Conservation (phyloP, 805 yeast species). For the Cyberlindnera mycetangii region DNA sequence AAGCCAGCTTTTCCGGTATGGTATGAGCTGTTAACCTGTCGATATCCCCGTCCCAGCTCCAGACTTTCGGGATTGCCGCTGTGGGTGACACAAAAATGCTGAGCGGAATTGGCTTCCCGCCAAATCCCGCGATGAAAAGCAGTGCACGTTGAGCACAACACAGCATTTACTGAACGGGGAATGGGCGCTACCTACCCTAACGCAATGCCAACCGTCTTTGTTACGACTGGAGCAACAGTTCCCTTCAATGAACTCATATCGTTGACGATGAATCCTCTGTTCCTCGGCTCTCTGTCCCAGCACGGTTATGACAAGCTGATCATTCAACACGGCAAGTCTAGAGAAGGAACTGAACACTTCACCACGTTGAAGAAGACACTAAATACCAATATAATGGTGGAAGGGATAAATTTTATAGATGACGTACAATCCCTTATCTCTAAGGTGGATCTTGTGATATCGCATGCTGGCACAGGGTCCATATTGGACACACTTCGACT, state of each 20-base stretch:
- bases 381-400: slow-evolving; percentile 28
- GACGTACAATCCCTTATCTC: slow-evolving; percentile 41
- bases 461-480: slow-evolving; percentile 94
- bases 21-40: too few relatives aligned
- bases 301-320: slow-evolving; percentile 40
- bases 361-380: background rate
- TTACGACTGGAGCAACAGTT: slow-evolving; percentile 91
- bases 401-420: slow-evolving; percentile 47
- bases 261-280: slow-evolving; percentile 34
- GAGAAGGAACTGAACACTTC: slow-evolving; percentile 24
- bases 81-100: background rate
- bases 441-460: slow-evolving; percentile 58
- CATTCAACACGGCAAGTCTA: slow-evolving; percentile 59
- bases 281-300: slow-evolving; percentile 35
- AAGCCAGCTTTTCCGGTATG: too few relatives aligned
- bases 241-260: slow-evolving; percentile 63
- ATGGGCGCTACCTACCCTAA: background rate
- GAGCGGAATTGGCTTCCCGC: background rate
- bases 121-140: background rate
- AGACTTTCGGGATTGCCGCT: too few relatives aligned
- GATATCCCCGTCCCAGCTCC: too few relatives aligned
- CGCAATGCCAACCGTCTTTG: slow-evolving; percentile 35
- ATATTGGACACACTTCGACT: slow-evolving; percentile 71
- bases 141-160: too few relatives aligned
- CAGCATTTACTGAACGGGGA: too few relatives aligned